These are phyloP conservation scores for Oenanthe javanica DNA, from an alignment of 140 eudicot genomes.

Conservation along the genomic window DNA sequence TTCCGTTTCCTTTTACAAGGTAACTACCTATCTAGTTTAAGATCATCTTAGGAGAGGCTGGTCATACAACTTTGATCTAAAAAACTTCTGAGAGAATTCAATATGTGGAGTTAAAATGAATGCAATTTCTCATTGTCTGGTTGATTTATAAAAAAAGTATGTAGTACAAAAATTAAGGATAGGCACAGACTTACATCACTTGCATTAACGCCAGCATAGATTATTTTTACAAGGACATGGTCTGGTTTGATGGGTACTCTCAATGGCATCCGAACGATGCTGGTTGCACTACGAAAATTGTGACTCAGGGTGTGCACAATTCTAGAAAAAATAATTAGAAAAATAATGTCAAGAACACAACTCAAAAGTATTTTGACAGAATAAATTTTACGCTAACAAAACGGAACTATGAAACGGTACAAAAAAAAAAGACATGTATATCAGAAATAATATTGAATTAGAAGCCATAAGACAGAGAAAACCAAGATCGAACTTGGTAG, in stretches of 20 bases:
- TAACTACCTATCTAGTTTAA: neutral
- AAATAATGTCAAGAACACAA: neutral
- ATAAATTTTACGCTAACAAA: neutral
- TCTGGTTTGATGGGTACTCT: conserved; percentile 60
- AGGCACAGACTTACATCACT: conserved; percentile 71
- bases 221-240: conserved; percentile 73
- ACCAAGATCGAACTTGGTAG: neutral
- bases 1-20: neutral
- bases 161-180: neutral
- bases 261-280: conserved; percentile 54
- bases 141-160: neutral
- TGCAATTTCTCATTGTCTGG: neutral
- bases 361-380: neutral
- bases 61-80: neutral
- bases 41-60: neutral
- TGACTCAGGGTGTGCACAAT: conserved; percentile 81
- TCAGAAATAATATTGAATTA: neutral
- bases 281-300: conserved; percentile 76
- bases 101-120: neutral
- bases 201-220: conserved; percentile 98
- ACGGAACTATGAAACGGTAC: neutral
- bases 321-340: conserved; percentile 32
- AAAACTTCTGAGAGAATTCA: neutral
- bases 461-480: neutral
- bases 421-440: neutral